Evolutionary conservation across 768 basidiomycete genomes (phyloP), one percentile per base, ranked within the genome.

Genomic region (Suillus subalutaceus): DNA sequence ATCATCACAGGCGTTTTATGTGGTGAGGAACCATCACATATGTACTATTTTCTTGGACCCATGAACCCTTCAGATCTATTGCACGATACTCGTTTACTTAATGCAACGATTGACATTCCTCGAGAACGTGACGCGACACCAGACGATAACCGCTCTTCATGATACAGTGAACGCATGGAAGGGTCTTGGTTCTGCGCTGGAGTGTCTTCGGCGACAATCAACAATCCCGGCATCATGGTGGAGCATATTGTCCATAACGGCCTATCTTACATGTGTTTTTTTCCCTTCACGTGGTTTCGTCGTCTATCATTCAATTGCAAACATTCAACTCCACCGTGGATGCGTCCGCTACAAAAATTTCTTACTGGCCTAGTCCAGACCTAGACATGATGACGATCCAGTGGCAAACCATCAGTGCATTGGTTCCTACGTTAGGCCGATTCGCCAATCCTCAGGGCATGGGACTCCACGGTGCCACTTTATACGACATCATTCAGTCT

Each of bases 241-340:
- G 62, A 37, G 62, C 9, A 50, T 67, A 20, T 26, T 73, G 13
- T 68, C 71, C 26, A 68, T 72, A 35, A 52, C 40, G 7, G 23
- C 57, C 7, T 75, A 75, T 56, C 63, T 75, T 16, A 52, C 56
- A 23, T 67, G 63, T 48, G 26, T 75, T 16, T 72, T 67, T 30
- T 18, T n/a, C 46, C 15, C 66, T 75, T 12, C 74, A 75, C 6
- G 68, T 70, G 53, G 35, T 70, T 2, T 71, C 74, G 2, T 63
- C 74, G 0, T 57, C 74, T 2, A 64, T 75, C 35, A 69, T 75
- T 63, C 61, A 72, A 32, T 66, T 75, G 0, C 65, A 56, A 44
- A 48, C 66, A 2, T 68, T 70, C 50, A 66, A 72, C 23, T 60
- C 44, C 4, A 62, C 63, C 3, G 58, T 62, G 3, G 43, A 2